Percentiles rank a stretch among this genome's conserved stretches.
These are phyloP conservation scores for Cladosporium sp. DNA, from an alignment of 2,329 filamentous ascomycete genomes.

Conservation along the genomic window DNA sequence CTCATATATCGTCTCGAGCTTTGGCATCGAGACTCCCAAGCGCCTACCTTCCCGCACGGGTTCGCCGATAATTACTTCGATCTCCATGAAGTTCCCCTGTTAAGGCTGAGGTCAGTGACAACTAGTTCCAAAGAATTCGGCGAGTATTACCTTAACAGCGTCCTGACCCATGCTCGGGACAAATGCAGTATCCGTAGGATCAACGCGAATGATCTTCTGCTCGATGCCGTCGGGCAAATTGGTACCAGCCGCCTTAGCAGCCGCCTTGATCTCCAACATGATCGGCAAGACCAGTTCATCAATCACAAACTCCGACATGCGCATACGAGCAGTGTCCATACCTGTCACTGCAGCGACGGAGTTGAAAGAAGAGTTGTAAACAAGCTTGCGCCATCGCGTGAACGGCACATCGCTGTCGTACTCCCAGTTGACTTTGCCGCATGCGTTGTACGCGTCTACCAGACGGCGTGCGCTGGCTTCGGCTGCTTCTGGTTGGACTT, in stretches of 20 bases:
- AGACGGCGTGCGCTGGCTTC: slow-evolving; percentile 43
- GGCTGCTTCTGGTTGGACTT: slow-evolving; percentile 34
- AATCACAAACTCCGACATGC: slow-evolving; percentile 47
- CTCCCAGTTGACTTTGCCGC: slow-evolving; percentile 48
- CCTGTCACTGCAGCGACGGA: slow-evolving; percentile 55
- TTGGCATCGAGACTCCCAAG: slow-evolving; percentile 54
- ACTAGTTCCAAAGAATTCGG: too few species aligned
- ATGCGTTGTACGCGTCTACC: slow-evolving; percentile 51
- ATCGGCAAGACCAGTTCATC: slow-evolving; percentile 54
- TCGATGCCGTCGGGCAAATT: slow-evolving; percentile 48
- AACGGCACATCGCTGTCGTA: slow-evolving; percentile 48
- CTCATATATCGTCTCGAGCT: slow-evolving; percentile 52
- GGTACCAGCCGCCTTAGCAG: slow-evolving; percentile 49
- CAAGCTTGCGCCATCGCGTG: slow-evolving; percentile 54
- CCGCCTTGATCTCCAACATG: slow-evolving; percentile 56
- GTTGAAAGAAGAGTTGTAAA: slow-evolving; percentile 57
- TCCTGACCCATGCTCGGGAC: slow-evolving; percentile 60
- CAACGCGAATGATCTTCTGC: slow-evolving; percentile 50
- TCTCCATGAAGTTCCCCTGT: slow-evolving; percentile 55
- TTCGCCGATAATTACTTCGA: slow-evolving; percentile 60
- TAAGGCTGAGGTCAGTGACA: too few species aligned
- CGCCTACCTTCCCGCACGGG: slow-evolving; percentile 55
- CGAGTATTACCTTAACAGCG: slow-evolving; percentile 44
- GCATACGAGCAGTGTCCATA: slow-evolving; percentile 55
- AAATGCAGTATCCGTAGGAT: slow-evolving; percentile 49